Evolutionary conservation across 305 asterid species (phyloP).

Genomic region (Fraxinus angustifolia): DNA sequence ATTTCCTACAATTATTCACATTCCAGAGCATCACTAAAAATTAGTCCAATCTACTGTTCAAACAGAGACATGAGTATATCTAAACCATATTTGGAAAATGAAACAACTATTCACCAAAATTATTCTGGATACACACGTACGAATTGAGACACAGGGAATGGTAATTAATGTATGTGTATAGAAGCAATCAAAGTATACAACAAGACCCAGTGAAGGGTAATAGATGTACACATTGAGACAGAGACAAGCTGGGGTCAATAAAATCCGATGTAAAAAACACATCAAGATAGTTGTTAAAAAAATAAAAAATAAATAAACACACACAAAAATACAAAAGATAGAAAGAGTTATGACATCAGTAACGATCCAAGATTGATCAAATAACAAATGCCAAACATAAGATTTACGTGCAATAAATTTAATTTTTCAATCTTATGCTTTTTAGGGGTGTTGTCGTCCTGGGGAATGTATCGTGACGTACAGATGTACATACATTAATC

Average conservation of each 20-base stretch:
- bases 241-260: neutral
- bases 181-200: neutral
- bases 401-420: neutral
- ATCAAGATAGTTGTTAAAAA: neutral
- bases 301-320: neutral
- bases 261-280: neutral
- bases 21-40: neutral
- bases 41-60: neutral
- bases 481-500: neutral
- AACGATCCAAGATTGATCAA: neutral
- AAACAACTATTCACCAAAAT: neutral
- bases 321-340: neutral
- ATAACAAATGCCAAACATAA: neutral
- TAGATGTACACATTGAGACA: neutral
- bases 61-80: neutral
- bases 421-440: neutral
- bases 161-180: neutral
- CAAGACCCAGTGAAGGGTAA: neutral
- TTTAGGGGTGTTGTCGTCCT: neutral
- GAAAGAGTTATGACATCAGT: neutral
- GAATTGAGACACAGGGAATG: neutral
- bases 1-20: conserved; percentile 1
- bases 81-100: neutral
- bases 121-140: neutral
- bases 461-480: neutral